These are phyloP conservation scores for Penicillium sclerotigenum DNA, from an alignment of 2,329 filamentous ascomycete species.

Conservation along the genomic window DNA sequence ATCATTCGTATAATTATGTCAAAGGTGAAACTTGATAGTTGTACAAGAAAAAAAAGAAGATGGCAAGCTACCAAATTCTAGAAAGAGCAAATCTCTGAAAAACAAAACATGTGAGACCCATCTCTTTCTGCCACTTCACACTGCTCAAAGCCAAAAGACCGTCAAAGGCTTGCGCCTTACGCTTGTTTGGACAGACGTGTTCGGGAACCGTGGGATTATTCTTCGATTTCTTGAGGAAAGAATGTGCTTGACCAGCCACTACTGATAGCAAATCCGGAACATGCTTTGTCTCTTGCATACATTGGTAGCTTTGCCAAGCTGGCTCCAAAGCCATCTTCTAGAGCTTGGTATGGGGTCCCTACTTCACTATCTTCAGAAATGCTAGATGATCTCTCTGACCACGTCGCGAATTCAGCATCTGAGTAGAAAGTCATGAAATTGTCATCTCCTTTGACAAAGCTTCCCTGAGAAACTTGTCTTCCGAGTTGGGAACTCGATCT, in stretches of 20 bases:
- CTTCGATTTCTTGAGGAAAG: neutral
- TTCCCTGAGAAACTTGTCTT: no score
- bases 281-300: neutral
- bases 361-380: neutral
- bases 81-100: neutral
- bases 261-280: constrained; percentile 9
- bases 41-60: neutral
- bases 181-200: no score
- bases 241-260: constrained; percentile 19
- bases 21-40: neutral
- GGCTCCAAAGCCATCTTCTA: neutral
- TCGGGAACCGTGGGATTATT: neutral
- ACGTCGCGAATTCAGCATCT: neutral
- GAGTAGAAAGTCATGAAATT: neutral
- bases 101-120: neutral
- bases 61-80: neutral
- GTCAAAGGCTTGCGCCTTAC: neutral
- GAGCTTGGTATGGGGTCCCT: neutral
- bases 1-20: neutral
- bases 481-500: neutral
- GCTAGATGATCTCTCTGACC: neutral
- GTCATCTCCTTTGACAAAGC: neutral
- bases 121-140: neutral
- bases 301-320: neutral
- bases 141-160: neutral